phyloP scores from a whole-genome alignment of 192 early-diverging fungal species.

The Rhizophlyctis rosea region DNA sequence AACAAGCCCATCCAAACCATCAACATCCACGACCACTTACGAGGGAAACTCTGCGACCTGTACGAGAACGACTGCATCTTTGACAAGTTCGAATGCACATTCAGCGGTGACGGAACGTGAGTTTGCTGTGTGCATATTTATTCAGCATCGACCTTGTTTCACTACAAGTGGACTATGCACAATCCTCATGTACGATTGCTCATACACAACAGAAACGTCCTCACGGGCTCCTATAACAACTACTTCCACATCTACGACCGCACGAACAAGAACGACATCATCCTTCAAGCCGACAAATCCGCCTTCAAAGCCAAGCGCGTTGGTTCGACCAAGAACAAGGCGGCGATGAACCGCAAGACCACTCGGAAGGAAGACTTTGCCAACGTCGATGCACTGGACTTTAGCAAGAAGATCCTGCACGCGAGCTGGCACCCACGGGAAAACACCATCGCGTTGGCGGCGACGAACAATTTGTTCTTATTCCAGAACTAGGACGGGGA shows the following conservation, averaged over 20 bases:
- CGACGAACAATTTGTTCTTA: conserved; percentile 97
- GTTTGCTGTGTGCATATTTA: conserved; percentile 32
- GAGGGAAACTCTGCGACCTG: conserved; percentile 94
- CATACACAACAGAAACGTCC: conserved; percentile 44
- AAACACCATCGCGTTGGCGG: conserved; percentile 93
- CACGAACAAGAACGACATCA: conserved; percentile 70
- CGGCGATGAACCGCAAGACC: conserved; percentile 42
- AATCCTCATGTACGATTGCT: neutral
- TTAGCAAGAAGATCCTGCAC: conserved; percentile 95
- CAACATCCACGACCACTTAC: conserved; percentile 93
- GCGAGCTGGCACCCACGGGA: conserved; percentile 98
- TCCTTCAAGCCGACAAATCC: conserved; percentile 96
- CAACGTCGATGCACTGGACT: conserved; percentile 87
- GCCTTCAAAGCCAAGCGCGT: conserved; percentile 95
- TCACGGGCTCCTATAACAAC: conserved; percentile 99
- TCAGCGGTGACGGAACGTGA: conserved; percentile 91
- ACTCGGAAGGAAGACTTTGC: conserved; percentile 67
- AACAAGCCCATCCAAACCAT: conserved; percentile 89
- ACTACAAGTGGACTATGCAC: neutral
- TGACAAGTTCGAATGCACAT: conserved; percentile 99
- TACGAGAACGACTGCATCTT: conserved; percentile 99
- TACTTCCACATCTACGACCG: conserved; percentile 95
- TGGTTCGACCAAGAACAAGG: conserved; percentile 76
- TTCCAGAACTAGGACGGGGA: conserved; percentile 44
- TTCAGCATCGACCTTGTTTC: neutral